Evolutionary conservation across 2,329 filamentous ascomycete species (phyloP).

Genomic region (Alternaria atra): DNA sequence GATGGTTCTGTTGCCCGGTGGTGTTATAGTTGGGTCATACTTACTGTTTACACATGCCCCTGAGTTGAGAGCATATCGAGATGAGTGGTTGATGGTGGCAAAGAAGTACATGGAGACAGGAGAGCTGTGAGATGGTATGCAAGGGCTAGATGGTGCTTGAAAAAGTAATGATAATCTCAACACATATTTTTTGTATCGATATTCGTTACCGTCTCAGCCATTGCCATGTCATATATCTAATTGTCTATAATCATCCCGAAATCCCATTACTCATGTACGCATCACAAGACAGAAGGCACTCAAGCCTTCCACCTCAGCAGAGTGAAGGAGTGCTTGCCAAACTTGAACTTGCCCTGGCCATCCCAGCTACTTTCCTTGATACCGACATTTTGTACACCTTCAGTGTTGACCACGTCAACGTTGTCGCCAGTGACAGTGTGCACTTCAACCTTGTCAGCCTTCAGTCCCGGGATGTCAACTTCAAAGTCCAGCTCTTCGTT

Average conservation of each 20-base stretch:
- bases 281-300: neutral
- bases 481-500: conserved; percentile 67
- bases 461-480: conserved; percentile 66
- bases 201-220: neutral
- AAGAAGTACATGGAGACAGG: conserved; percentile 25
- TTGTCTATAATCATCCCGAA: neutral
- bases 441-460: conserved; percentile 61
- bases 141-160: neutral
- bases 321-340: conserved; percentile 75
- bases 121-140: neutral
- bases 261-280: neutral
- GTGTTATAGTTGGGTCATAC: conserved; percentile 10
- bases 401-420: conserved; percentile 69
- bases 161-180: neutral
- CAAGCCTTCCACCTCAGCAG: conserved; percentile 65
- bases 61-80: conserved; percentile 19
- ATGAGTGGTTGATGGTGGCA: conserved; percentile 17
- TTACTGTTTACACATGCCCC: conserved; percentile 22
- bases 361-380: conserved; percentile 71
- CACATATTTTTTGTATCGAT: neutral
- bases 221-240: neutral
- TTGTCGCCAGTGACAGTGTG: conserved; percentile 69
- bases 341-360: conserved; percentile 68
- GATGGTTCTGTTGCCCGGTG: conserved; percentile 26
- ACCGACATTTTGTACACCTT: conserved; percentile 68